Conservation (phyloP, 1,139 yeast genomes). For the Candida gigantensis region DNA sequence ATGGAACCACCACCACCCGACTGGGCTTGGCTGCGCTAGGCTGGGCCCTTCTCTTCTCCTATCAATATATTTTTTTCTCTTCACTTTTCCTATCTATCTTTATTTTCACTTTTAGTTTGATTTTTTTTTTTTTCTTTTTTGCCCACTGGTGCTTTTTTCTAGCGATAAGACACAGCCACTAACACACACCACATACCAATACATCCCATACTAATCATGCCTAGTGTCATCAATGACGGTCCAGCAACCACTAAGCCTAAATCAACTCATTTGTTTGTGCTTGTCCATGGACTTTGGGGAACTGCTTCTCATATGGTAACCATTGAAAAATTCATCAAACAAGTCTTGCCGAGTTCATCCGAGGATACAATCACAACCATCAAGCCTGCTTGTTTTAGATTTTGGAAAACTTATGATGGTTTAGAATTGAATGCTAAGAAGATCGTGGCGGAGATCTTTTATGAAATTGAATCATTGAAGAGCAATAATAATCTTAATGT, state of each 20-base stretch:
- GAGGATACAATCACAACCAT: slow-evolving; percentile 53
- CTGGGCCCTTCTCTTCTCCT: not conserved
- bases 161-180: too few species aligned
- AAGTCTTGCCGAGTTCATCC: slow-evolving; percentile 32
- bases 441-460: slow-evolving; percentile 61
- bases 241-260: slow-evolving; percentile 1
- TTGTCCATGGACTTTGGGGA: slow-evolving; percentile 93
- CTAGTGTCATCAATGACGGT: not conserved
- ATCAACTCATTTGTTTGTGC: slow-evolving; percentile 64
- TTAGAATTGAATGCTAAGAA: slow-evolving; percentile 69
- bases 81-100: not conserved
- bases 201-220: too few species aligned
- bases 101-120: not conserved
- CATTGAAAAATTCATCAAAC: slow-evolving; percentile 53
- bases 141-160: not conserved
- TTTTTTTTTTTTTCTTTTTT: not conserved
- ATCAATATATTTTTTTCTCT: not conserved
- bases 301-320: slow-evolving; percentile 71
- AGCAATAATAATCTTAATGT: slow-evolving; percentile 38
- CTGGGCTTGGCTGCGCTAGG: too few species aligned
- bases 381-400: slow-evolving; percentile 70
- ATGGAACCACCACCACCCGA: too few species aligned
- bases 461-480: slow-evolving; percentile 53
- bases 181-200: too few species aligned
- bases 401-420: slow-evolving; percentile 86